A percentile compares a stretch with the other conserved stretches of the same genome.
phyloP scores from a whole-genome alignment of 495 filamentous ascomycete genomes.

The Talaromyces wortmannii region DNA sequence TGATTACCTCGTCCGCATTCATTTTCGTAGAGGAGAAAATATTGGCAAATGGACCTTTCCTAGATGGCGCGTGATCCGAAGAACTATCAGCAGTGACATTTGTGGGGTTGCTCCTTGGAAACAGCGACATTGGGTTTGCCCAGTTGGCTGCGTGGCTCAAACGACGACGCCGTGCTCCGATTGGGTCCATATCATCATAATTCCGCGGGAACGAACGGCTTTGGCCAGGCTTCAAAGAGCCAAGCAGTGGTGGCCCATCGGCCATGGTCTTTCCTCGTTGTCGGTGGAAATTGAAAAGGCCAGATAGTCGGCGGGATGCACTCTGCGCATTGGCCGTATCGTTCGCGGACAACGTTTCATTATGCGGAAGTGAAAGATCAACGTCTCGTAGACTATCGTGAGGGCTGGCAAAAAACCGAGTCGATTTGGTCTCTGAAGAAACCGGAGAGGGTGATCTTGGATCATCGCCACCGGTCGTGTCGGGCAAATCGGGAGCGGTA shows the following conservation, averaged over 20 bases:
- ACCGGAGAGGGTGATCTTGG: conserved; percentile 63
- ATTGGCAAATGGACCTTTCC: conserved; percentile 35
- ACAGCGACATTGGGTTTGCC: conserved; percentile 48
- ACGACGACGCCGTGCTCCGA: conserved; percentile 54
- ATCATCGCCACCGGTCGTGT: conserved; percentile 17
- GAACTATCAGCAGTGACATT: conserved; percentile 35
- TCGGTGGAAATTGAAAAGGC: conserved; percentile 61
- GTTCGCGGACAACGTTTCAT: conserved; percentile 20
- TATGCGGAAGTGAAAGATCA: conserved; percentile 13
- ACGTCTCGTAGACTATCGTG: conserved; percentile 49
- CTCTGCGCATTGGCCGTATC: conserved; percentile 33
- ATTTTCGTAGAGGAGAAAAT: conserved; percentile 39
- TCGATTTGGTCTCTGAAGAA: conserved; percentile 56
- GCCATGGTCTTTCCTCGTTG: conserved; percentile 65
- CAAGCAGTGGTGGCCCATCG: conserved; percentile 61
- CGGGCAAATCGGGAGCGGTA: conserved; percentile 19
- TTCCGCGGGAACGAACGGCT: conserved; percentile 77
- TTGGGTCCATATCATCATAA: conserved; percentile 62
- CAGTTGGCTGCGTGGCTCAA: conserved; percentile 60
- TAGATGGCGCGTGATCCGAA: conserved; percentile 36
- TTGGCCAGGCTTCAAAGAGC: conserved; percentile 66
- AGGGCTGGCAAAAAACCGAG: conserved; percentile 62
- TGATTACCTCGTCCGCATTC: conserved; percentile 30
- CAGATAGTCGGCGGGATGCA: conserved; percentile 47
- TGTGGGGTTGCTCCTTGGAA: conserved; percentile 38